phyloP scores from a whole-genome alignment of 352 stramenopile species.

The Phytophthora macrochlamydospora region DNA sequence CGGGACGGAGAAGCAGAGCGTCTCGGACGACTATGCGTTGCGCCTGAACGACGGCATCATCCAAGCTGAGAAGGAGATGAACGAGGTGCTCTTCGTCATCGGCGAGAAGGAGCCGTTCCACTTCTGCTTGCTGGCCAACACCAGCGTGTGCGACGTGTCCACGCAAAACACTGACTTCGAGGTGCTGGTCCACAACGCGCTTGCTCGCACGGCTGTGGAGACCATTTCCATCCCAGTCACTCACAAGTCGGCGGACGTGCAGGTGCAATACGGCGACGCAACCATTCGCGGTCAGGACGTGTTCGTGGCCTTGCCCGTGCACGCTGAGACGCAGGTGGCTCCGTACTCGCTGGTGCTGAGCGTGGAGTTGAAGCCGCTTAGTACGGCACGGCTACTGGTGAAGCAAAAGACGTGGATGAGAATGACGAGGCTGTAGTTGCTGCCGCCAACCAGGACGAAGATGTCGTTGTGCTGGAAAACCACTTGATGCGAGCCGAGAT shows the following conservation, averaged over 20 bases:
- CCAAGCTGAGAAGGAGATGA: conserved; percentile 66
- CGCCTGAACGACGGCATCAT: conserved; percentile 87
- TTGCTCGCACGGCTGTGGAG: conserved; percentile 60
- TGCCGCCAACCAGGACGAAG: not conserved
- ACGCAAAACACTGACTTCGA: conserved; percentile 71
- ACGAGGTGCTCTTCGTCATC: conserved; percentile 77
- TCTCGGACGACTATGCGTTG: conserved; percentile 96
- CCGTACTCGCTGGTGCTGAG: conserved; percentile 75
- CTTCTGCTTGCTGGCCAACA: conserved; percentile 87
- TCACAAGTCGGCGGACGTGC: conserved; percentile 46
- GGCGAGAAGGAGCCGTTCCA: conserved; percentile 68
- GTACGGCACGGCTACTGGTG: conserved; percentile 53
- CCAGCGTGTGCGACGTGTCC: conserved; percentile 90
- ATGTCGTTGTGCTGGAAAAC: conserved; percentile 68
- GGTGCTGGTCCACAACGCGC: conserved; percentile 72
- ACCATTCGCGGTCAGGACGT: conserved; percentile 49
- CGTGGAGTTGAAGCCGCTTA: conserved; percentile 61
- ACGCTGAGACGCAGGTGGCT: conserved; percentile 51
- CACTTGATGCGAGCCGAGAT: conserved; percentile 60
- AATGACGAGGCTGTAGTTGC: not conserved
- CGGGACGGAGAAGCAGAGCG: conserved; percentile 95
- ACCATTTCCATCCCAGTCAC: conserved; percentile 67
- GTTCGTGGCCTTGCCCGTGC: conserved; percentile 59
- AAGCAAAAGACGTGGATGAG: conserved; percentile 34
- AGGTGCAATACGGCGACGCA: conserved; percentile 39